phyloP scores from a whole-genome alignment of 2,329 filamentous ascomycete species.

The Torrubiellomyces zombiae region DNA sequence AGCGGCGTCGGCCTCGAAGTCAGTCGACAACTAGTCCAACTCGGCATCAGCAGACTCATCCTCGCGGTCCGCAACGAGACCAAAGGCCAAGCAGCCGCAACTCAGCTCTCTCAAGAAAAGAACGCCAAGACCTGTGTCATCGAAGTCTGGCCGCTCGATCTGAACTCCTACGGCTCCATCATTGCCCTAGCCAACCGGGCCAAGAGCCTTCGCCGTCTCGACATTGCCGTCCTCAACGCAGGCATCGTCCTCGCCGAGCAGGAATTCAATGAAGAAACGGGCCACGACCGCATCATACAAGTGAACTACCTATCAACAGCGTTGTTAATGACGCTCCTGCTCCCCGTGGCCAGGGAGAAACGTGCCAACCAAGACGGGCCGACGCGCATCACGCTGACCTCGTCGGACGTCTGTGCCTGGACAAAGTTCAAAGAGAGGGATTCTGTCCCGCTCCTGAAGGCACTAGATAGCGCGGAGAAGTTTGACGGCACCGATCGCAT shows the following conservation, averaged over 20 bases:
- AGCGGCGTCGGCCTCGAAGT: constrained; percentile 17
- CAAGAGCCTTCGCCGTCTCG: constrained; percentile 16
- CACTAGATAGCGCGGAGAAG: constrained; percentile 6
- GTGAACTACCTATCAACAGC: constrained; percentile 33
- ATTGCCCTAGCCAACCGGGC: constrained; percentile 17
- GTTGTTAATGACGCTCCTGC: constrained; percentile 25
- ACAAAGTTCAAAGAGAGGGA: constrained; percentile 6
- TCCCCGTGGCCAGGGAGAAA: constrained; percentile 26
- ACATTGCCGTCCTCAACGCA: constrained; percentile 21
- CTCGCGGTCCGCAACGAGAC: constrained; percentile 14
- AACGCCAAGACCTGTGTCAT: constrained; percentile 6
- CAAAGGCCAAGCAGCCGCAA: constrained; percentile 11
- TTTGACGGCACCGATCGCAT: constrained; percentile 4
- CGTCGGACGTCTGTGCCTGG: constrained; percentile 8
- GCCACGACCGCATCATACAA: constrained; percentile 25
- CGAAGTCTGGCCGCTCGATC: constrained; percentile 19
- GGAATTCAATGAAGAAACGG: constrained; percentile 12
- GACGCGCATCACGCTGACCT: constrained; percentile 9
- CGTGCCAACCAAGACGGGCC: constrained; percentile 1
- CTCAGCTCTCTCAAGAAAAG: not conserved
- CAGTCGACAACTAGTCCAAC: constrained; percentile 15
- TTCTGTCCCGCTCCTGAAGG: constrained; percentile 5
- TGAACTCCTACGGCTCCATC: constrained; percentile 21
- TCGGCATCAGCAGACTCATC: constrained; percentile 15
- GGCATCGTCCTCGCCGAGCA: constrained; percentile 7